Evolutionary conservation across 257 asterid species (phyloP), one percentile per base, ranked within the genome.

Genomic region (Solanum appendiculatum): DNA sequence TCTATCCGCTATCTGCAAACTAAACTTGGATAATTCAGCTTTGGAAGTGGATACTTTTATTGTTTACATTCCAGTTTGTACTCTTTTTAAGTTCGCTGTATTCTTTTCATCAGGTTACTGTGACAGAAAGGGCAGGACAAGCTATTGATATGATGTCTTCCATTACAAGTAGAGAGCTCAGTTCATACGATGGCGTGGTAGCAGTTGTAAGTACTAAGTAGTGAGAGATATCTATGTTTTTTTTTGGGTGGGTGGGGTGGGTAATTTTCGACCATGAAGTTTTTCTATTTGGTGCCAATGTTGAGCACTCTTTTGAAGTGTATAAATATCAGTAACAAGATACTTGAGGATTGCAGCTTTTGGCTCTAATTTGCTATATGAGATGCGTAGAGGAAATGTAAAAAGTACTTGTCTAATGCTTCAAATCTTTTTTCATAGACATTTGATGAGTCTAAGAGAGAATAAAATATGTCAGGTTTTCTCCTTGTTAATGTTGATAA

Each of bases 111-210:
- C 93, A 97, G 99, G 99, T 94, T 82, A 88, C 91, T 87, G 93
- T 95, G 91, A 97, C 99, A 40, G 94, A 95, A 91, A 95, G 98
- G 91, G 94, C 96, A 23, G 96, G 98, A 9, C 99, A 97, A 87
- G 99, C 99, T 86, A 92, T 92, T 87, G 98, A 96, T 84, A 89
- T 92, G 84, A 84, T 97, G 95, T 89, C 97, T 86, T 93, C 96
- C 83, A 92, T 93, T 87, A 83, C 98, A 86, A 90, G 90, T 88
- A 89, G 82, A 87, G 98, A 96, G 91, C 98, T 97, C 86, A 82
- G 87, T 87, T 89, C 88, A 87, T 97, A 93, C 89, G 98, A 97
- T 90, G 99, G 99, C 18, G 98, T 94, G 54, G 74, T 97, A 87
- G 95, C 98, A 82, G 98, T 97, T 90, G 99, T 97, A 92, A 97